Evolutionary conservation across 2,329 filamentous ascomycete species (phyloP).

Genomic region (Claviceps sorghi): DNA sequence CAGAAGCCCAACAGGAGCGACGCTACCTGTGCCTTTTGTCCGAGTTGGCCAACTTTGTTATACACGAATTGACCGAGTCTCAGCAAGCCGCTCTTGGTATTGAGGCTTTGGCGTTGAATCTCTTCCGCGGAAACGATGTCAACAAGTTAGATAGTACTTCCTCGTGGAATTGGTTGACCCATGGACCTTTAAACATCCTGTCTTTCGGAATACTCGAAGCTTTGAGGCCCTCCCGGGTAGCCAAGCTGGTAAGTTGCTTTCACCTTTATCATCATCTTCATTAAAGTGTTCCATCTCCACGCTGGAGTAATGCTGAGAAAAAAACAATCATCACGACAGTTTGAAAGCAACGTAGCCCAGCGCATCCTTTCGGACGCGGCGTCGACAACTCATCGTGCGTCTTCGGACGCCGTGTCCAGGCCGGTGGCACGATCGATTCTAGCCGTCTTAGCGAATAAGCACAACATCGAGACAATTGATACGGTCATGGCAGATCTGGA

Average conservation of each 20-base stretch:
- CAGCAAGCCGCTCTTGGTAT: conserved; percentile 20
- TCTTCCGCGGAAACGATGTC: conserved; percentile 22
- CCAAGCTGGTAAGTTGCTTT: conserved; percentile 18
- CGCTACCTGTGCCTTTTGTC: conserved; percentile 24
- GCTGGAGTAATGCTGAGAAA: conserved; percentile 3
- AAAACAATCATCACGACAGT: conserved; percentile 13
- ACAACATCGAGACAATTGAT: conserved; percentile 21
- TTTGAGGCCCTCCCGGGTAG: conserved; percentile 19
- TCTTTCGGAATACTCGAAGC: conserved; percentile 25
- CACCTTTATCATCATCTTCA: not conserved
- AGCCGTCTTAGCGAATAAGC: conserved; percentile 30
- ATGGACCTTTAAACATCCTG: conserved; percentile 19
- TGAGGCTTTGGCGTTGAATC: conserved; percentile 20
- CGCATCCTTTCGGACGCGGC: conserved; percentile 18
- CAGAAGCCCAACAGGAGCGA: conserved; percentile 15
- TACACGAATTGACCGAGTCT: conserved; percentile 22
- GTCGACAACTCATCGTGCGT: conserved; percentile 3
- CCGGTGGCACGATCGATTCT: conserved; percentile 22
- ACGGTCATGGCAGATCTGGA: conserved; percentile 16
- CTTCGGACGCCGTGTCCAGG: conserved; percentile 8
- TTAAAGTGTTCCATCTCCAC: not conserved
- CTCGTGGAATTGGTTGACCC: conserved; percentile 20
- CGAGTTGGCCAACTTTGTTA: conserved; percentile 20
- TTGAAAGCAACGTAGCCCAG: conserved; percentile 21
- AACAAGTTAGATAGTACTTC: not conserved